Percentiles rank a stretch among this genome's conserved stretches.
Evolutionary conservation across 495 filamentous ascomycete species (phyloP).

Genomic region (Apodospora peruviana): DNA sequence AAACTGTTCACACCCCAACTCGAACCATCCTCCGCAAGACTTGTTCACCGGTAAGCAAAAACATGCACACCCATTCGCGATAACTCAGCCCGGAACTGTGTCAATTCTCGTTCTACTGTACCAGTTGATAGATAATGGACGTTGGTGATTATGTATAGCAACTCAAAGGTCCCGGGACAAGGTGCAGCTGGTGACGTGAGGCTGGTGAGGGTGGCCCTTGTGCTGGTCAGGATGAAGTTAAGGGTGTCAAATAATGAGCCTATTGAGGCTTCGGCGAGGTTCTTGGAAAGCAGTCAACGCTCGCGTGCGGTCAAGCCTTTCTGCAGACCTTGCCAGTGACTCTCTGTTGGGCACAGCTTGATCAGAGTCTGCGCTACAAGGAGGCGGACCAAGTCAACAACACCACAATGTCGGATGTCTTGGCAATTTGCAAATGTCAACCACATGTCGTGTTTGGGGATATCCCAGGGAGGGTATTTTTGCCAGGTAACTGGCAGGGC

Average conservation of each 20-base stretch:
- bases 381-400: background rate
- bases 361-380: background rate
- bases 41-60: background rate
- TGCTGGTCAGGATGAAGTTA: too few species aligned
- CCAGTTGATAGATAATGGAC: background rate
- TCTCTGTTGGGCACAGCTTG: background rate
- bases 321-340: background rate
- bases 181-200: too few species aligned
- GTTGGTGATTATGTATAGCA: background rate
- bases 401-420: background rate
- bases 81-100: background rate
- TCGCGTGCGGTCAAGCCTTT: background rate
- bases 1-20: background rate
- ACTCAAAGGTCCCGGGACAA: too few species aligned
- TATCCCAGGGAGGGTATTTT: background rate
- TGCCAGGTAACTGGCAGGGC: background rate
- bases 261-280: background rate
- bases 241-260: background rate
- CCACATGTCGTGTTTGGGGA: background rate
- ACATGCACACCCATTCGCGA: background rate
- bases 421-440: background rate
- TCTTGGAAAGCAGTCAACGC: background rate
- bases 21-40: background rate
- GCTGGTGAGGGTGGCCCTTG: too few species aligned
- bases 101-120: background rate